phyloP scores from a whole-genome alignment of 176 grass and related monocot genomes.

The Eragrostis curvula region DNA sequence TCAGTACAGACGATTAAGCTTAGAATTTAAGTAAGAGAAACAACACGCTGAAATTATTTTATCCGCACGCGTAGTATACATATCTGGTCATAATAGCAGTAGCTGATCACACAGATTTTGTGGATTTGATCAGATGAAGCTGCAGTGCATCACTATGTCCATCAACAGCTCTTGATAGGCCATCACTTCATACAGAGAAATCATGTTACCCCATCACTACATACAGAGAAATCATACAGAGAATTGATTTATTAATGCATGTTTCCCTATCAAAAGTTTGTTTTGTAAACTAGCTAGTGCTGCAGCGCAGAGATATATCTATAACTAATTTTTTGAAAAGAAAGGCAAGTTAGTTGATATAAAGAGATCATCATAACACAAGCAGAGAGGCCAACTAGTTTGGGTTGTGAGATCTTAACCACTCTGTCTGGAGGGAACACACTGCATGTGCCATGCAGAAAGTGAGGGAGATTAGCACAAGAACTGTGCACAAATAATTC shows the following conservation, averaged over 20 bases:
- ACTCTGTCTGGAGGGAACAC: slow-evolving; percentile 49
- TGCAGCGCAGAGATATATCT: background rate
- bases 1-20: slow-evolving; percentile 8
- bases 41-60: background rate
- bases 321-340: background rate
- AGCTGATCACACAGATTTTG: background rate
- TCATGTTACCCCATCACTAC: too few species aligned
- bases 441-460: slow-evolving; percentile 61
- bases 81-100: too few species aligned
- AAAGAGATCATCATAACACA: slow-evolving; percentile 16
- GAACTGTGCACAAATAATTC: slow-evolving; percentile 32
- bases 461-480: slow-evolving; percentile 51
- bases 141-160: background rate
- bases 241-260: background rate
- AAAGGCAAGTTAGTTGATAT: background rate
- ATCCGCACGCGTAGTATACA: background rate
- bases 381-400: slow-evolving; percentile 40
- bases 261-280: slow-evolving; percentile 20
- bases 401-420: slow-evolving; percentile 14
- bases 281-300: background rate
- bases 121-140: background rate
- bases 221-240: background rate
- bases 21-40: background rate
- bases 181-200: too few species aligned
- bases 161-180: background rate